A percentile compares a stretch with the other conserved stretches of the same genome.
phyloP scores from a whole-genome alignment of 306 rosid genomes.

The Erythrophleum fordii region DNA sequence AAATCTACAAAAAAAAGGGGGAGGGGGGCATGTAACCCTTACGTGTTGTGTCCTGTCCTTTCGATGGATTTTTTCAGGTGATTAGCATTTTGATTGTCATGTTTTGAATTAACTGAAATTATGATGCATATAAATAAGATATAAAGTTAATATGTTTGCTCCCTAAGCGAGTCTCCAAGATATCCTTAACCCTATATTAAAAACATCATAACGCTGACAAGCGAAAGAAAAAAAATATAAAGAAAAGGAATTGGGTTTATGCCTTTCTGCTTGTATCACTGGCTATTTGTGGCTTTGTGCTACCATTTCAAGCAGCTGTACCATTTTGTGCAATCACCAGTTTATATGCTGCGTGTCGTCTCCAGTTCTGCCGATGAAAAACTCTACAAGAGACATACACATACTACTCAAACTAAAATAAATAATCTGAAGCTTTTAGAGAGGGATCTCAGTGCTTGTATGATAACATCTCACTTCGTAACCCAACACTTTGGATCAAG shows the following conservation, averaged over 20 bases:
- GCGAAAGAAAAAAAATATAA: not conserved
- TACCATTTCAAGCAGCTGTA: not conserved
- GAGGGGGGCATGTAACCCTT: too few relatives aligned
- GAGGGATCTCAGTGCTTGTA: not conserved
- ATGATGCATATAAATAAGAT: not conserved
- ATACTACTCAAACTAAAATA: too few relatives aligned
- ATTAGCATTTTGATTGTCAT: too few relatives aligned
- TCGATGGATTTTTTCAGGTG: not conserved
- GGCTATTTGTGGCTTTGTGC: not conserved
- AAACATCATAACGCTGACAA: not conserved
- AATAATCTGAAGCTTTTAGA: too few relatives aligned
- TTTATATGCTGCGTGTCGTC: not conserved
- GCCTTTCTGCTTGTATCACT: not conserved
- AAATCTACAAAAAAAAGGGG: too few relatives aligned
- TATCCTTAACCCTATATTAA: too few relatives aligned
- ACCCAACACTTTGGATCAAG: not conserved
- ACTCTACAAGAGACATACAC: too few relatives aligned
- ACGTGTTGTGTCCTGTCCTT: not conserved
- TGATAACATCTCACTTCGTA: not conserved
- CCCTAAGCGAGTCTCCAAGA: not conserved
- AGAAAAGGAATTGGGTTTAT: not conserved
- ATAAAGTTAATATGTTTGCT: not conserved
- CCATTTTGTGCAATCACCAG: not conserved
- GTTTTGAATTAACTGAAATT: not conserved
- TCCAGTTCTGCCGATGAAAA: not conserved